Evolutionary conservation across 2,329 filamentous ascomycete genomes (phyloP).

Genomic region (Colletotrichum orchidophilum): DNA sequence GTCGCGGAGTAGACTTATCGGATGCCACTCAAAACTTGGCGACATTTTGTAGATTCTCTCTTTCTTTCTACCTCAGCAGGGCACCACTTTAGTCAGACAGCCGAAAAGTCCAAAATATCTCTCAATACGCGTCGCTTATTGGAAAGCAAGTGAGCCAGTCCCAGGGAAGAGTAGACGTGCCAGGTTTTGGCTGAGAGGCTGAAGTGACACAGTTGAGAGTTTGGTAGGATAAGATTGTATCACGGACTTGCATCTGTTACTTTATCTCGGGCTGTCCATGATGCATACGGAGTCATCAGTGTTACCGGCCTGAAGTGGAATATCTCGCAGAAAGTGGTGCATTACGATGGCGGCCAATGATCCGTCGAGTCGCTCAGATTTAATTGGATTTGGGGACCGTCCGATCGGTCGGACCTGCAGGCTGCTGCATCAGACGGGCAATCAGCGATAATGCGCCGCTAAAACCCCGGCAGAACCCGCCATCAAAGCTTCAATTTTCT

Average conservation of each 20-base stretch:
- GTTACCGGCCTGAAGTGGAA: neutral
- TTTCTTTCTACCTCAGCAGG: neutral
- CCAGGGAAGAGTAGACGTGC: neutral
- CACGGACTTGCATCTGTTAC: neutral
- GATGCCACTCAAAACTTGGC: slow-evolving; percentile 49
- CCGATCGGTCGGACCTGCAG: slow-evolving; percentile 25
- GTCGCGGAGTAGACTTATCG: slow-evolving; percentile 48
- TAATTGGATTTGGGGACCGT: neutral
- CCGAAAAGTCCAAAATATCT: neutral
- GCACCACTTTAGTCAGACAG: neutral
- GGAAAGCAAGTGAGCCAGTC: no score
- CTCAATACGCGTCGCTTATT: neutral
- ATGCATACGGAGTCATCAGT: slow-evolving; percentile 7
- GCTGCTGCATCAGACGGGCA: neutral
- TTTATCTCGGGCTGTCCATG: neutral
- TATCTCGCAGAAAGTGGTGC: slow-evolving; percentile 14
- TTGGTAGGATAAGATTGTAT: neutral
- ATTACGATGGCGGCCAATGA: slow-evolving; percentile 1
- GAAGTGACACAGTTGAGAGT: neutral
- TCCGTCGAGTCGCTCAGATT: neutral
- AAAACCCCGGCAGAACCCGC: slow-evolving; percentile 31
- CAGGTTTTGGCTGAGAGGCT: neutral
- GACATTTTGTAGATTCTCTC: slow-evolving; percentile 1
- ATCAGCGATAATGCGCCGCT: slow-evolving; percentile 25
- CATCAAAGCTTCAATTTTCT: slow-evolving; percentile 35